phyloP scores from a whole-genome alignment of 495 filamentous ascomycete genomes.

The Trichoderma gamsii region DNA sequence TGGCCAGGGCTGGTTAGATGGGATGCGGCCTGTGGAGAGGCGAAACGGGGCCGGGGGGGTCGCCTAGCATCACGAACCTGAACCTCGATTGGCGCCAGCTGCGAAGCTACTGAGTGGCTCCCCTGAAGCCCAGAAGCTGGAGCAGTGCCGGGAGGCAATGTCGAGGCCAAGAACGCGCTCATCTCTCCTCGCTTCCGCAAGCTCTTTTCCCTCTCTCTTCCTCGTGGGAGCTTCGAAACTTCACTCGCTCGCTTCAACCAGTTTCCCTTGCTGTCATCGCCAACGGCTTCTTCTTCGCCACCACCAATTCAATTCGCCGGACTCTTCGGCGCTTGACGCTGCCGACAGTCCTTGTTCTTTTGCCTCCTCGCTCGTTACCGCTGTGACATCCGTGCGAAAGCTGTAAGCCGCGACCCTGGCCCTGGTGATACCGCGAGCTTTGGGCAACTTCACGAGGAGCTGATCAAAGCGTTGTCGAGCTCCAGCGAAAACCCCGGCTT shows the following conservation, averaged over 20 bases:
- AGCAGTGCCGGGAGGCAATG: background rate
- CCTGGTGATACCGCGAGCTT: conserved; percentile 9
- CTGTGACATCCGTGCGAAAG: conserved; percentile 1
- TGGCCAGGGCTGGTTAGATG: conserved; percentile 6
- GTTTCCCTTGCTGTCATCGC: background rate
- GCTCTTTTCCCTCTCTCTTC: background rate
- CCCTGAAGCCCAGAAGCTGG: conserved; percentile 10
- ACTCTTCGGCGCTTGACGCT: conserved; percentile 11
- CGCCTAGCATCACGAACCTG: conserved; percentile 3
- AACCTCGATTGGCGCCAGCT: conserved; percentile 5
- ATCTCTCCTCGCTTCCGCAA: background rate
- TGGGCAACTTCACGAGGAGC: conserved; percentile 9
- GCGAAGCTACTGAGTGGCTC: background rate
- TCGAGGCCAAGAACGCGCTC: conserved; percentile 1
- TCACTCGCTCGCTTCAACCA: conserved; percentile 3
- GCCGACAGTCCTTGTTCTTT: conserved; percentile 5
- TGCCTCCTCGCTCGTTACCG: conserved; percentile 1
- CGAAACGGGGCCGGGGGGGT: conserved; percentile 4
- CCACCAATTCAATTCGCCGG: background rate
- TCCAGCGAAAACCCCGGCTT: background rate
- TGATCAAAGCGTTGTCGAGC: conserved; percentile 14
- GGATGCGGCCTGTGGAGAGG: conserved; percentile 7
- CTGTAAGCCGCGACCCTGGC: conserved; percentile 12
- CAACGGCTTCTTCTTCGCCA: background rate
- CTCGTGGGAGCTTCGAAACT: background rate